Conservation (phyloP, 2,329 filamentous ascomycete species). For the Penicillium sp. region DNA sequence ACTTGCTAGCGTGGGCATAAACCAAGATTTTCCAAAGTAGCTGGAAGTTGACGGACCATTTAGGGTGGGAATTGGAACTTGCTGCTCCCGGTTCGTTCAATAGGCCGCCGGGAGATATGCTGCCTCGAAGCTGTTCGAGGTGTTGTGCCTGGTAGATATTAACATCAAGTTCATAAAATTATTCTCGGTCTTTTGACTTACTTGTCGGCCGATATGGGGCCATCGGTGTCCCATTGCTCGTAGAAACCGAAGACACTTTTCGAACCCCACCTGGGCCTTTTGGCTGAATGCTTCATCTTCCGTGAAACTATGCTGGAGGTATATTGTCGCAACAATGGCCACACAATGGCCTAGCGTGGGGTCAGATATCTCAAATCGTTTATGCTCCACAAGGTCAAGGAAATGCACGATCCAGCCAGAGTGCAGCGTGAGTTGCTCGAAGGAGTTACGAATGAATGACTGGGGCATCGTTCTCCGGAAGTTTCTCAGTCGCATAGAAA, state of each 20-base stretch:
- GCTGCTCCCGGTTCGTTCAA: conserved; percentile 6
- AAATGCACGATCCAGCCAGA: conserved; percentile 55
- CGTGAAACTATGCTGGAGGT: conserved; percentile 56
- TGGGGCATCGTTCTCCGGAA: conserved; percentile 55
- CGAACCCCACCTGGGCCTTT: conserved; percentile 44
- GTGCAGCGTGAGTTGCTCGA: conserved; percentile 52
- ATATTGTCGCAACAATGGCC: conserved; percentile 54
- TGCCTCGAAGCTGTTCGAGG: conserved; percentile 38
- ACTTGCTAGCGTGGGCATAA: conserved; percentile 40
- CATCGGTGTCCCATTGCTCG: conserved; percentile 37
- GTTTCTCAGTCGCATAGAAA: conserved; percentile 52
- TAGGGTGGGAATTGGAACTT: conserved; percentile 10
- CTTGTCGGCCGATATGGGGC: conserved; percentile 37
- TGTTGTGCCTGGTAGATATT: conserved; percentile 18
- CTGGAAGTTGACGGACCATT: conserved; percentile 40
- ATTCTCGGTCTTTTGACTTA: neutral
- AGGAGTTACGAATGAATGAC: conserved; percentile 55
- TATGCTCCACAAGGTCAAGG: conserved; percentile 46
- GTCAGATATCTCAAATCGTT: conserved; percentile 49
- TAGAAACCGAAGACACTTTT: conserved; percentile 47
- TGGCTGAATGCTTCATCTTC: conserved; percentile 35
- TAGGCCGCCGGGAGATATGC: conserved; percentile 31
- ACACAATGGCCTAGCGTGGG: conserved; percentile 52
- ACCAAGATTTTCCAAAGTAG: conserved; percentile 44
- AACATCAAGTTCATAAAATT: neutral